Evolutionary conservation across 2,329 filamentous ascomycete genomes (phyloP).

Genomic region (Thelonectria blattea): DNA sequence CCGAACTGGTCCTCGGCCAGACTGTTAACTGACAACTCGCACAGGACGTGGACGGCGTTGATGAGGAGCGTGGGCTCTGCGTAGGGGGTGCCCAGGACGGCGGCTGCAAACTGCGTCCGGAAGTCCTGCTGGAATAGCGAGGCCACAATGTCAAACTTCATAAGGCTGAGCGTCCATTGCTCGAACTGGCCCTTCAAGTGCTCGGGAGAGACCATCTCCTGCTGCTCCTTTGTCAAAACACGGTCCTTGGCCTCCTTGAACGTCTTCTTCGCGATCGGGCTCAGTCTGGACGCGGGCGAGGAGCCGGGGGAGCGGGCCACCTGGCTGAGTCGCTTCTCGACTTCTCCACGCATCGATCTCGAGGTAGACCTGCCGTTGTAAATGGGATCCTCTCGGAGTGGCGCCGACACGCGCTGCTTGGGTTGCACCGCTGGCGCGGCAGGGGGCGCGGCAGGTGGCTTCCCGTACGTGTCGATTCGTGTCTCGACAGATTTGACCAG

Average conservation of each 20-base stretch:
- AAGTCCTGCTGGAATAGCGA: conserved; percentile 74
- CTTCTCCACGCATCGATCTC: conserved; percentile 49
- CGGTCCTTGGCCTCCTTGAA: conserved; percentile 55
- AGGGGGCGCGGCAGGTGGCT: conserved; percentile 46
- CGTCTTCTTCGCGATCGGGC: conserved; percentile 57
- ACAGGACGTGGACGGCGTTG: conserved; percentile 74
- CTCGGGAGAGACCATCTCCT: conserved; percentile 57
- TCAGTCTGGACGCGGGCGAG: conserved; percentile 55
- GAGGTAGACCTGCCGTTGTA: conserved; percentile 48
- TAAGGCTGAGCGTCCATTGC: conserved; percentile 51
- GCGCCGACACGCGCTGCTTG: conserved; percentile 46
- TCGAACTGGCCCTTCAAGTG: conserved; percentile 56
- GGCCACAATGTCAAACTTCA: conserved; percentile 63
- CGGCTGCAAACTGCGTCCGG: conserved; percentile 65
- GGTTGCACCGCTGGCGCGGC: conserved; percentile 40
- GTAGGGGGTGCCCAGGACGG: conserved; percentile 76
- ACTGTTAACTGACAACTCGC: conserved; percentile 73
- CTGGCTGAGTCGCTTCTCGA: conserved; percentile 54
- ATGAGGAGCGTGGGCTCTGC: conserved; percentile 72
- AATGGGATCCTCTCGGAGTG: conserved; percentile 53
- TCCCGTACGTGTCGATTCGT: conserved; percentile 69
- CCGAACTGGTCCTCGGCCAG: conserved; percentile 83
- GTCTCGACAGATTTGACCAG: conserved; percentile 70
- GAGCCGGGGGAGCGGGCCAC: conserved; percentile 55
- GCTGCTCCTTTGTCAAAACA: conserved; percentile 59